phyloP scores from a whole-genome alignment of 352 stramenopile genomes.

The Blastocystis sp. region DNA sequence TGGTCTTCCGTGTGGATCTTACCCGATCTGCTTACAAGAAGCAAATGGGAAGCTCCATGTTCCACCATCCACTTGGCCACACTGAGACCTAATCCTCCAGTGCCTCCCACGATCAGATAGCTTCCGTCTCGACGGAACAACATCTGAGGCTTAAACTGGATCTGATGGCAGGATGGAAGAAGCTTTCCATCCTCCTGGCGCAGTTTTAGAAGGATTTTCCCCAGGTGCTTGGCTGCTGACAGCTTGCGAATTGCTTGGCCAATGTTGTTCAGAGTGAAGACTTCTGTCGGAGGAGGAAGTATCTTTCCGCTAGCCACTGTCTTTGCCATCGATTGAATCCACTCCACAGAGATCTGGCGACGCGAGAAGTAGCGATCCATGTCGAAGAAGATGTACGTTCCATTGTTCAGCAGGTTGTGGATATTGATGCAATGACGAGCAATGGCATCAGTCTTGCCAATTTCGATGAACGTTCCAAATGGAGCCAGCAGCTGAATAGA shows the following conservation, averaged over 20 bases:
- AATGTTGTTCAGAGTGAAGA: conserved; percentile 36
- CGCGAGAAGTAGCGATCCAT: conserved; percentile 52
- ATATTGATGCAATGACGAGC: neutral
- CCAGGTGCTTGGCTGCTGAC: conserved; percentile 51
- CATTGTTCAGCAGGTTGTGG: conserved; percentile 44
- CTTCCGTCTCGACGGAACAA: neutral
- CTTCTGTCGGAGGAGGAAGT: conserved; percentile 21
- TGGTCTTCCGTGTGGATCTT: neutral
- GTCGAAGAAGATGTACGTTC: conserved; percentile 59
- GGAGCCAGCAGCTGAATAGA: conserved; percentile 7
- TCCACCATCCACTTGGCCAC: conserved; percentile 12
- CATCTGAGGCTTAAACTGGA: neutral
- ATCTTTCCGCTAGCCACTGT: neutral
- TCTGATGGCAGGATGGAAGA: conserved; percentile 1
- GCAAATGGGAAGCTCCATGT: conserved; percentile 5
- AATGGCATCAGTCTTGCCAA: conserved; percentile 60
- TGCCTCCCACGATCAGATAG: conserved; percentile 48
- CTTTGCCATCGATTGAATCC: conserved; percentile 5
- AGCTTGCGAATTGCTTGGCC: conserved; percentile 24
- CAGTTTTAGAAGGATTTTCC: conserved; percentile 37
- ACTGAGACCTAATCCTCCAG: neutral
- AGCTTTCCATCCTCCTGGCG: neutral
- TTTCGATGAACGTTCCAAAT: conserved; percentile 56
- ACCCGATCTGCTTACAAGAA: conserved; percentile 22
- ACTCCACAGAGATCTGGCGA: neutral